Percentiles rank a stretch among this genome's conserved stretches.
Evolutionary conservation across 441 rosid species (phyloP).

Genomic region (Syzygium malaccense): DNA sequence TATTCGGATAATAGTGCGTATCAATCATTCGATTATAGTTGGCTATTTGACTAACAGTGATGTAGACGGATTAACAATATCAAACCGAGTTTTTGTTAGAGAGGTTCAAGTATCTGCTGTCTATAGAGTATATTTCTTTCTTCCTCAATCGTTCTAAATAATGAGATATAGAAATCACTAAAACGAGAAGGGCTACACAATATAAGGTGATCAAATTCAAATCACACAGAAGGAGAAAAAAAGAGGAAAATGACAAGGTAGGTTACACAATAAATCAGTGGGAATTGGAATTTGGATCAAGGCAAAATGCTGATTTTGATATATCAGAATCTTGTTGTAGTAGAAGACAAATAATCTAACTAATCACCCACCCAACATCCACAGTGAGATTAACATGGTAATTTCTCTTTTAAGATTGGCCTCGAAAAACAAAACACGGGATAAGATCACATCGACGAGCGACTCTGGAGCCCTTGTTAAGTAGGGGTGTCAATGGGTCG

Average conservation of each 20-base stretch:
- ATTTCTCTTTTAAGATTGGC: background rate
- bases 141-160: background rate
- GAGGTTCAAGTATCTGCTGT: background rate
- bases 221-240: background rate
- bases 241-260: background rate
- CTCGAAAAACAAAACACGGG: accelerated
- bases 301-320: background rate
- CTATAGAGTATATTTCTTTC: background rate
- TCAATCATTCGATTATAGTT: background rate
- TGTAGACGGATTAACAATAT: background rate
- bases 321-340: accelerated
- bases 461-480: accelerated
- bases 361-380: background rate
- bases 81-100: background rate
- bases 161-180: background rate
- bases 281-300: background rate
- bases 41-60: background rate
- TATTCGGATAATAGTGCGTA: background rate
- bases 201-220: background rate
- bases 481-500: too few species aligned
- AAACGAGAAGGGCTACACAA: background rate
- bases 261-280: background rate
- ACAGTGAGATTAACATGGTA: background rate
- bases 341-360: background rate
- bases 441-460: accelerated